phyloP scores from a whole-genome alignment of 495 filamentous ascomycete species.

The Aspergillus bertholletiae region DNA sequence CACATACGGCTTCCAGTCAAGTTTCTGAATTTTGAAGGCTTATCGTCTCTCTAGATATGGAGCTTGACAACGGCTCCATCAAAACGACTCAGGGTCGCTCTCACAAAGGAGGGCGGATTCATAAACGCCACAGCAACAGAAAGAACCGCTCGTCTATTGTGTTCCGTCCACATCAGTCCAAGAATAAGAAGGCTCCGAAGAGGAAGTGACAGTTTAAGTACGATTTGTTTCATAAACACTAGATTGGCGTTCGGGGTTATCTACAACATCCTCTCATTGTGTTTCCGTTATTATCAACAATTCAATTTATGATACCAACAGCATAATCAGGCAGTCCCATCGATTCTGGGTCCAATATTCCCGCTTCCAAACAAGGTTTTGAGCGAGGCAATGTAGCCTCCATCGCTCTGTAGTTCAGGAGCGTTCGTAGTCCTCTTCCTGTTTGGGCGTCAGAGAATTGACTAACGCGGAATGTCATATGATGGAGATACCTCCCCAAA shows the following conservation, averaged over 20 bases:
- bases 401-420: no score
- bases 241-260: slow-evolving; percentile 12
- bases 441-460: no score
- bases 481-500: no score
- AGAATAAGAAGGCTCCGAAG: slow-evolving; percentile 27
- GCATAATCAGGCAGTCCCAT: not conserved
- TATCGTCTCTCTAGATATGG: slow-evolving; percentile 30
- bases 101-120: slow-evolving; percentile 29
- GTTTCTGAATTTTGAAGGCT: not conserved
- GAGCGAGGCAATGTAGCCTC: no score
- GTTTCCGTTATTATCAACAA: not conserved
- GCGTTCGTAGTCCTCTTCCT: no score
- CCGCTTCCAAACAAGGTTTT: no score
- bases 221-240: slow-evolving; percentile 21
- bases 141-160: slow-evolving; percentile 44
- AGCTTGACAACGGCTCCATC: slow-evolving; percentile 24
- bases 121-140: slow-evolving; percentile 38
- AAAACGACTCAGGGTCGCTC: slow-evolving; percentile 21
- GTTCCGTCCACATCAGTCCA: slow-evolving; percentile 29
- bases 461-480: no score
- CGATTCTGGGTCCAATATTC: no score
- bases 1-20: no score
- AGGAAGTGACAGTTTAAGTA: slow-evolving; percentile 23
- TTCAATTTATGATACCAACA: slow-evolving; percentile 2
- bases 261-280: not conserved